Evolutionary conservation across 345 rosid genomes (phyloP).

Genomic region (Salix exigua): DNA sequence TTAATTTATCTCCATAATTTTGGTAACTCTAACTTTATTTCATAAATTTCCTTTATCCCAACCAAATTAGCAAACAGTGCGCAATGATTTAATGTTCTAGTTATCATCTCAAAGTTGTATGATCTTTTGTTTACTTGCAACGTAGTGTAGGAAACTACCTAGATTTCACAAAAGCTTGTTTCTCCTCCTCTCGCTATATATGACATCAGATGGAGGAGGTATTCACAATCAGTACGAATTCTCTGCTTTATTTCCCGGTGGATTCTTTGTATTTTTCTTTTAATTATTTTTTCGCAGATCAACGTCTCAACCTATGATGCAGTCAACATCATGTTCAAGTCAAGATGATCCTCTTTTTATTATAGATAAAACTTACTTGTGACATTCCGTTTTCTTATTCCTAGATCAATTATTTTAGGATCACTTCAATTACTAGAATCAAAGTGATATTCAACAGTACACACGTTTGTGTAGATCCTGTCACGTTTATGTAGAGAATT

Average conservation of each 20-base stretch:
- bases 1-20: neutral
- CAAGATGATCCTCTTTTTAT: constrained; percentile 15
- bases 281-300: constrained; percentile 25
- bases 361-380: too few species aligned
- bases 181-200: constrained; percentile 65
- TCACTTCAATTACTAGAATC: too few species aligned
- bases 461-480: too few species aligned
- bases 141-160: constrained; percentile 47
- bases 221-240: constrained; percentile 6
- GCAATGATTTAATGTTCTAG: neutral
- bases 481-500: too few species aligned
- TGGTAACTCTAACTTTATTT: neutral
- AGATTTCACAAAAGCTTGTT: constrained; percentile 47
- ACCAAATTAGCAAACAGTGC: neutral
- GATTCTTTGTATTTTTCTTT: neutral
- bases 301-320: constrained; percentile 67
- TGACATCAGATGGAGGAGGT: constrained; percentile 89
- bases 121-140: neutral
- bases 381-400: too few species aligned
- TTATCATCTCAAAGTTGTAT: neutral
- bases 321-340: constrained; percentile 54
- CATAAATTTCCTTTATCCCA: neutral
- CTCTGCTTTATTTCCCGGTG: neutral
- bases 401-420: too few species aligned
- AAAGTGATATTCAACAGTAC: too few species aligned